Conservation (phyloP, 441 rosid genomes). For the Dalechampia spathulata region DNA sequence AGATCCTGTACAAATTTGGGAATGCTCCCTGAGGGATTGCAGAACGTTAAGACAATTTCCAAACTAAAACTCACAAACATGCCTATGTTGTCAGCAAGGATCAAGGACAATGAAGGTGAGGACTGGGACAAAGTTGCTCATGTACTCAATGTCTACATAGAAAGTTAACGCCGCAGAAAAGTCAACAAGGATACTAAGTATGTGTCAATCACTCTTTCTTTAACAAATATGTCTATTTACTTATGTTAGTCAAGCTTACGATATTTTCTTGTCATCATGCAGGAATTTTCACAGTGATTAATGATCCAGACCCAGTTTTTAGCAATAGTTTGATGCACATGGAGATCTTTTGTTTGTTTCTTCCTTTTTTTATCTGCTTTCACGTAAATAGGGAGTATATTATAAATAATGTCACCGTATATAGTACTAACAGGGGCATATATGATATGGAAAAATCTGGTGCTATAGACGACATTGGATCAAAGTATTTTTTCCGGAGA, state of each 20-base stretch:
- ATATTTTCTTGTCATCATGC: conserved; percentile 3
- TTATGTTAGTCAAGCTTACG: not conserved
- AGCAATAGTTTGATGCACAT: not conserved
- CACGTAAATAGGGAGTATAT: conserved; percentile 1
- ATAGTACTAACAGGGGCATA: conserved; percentile 4
- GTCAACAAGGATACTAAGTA: not conserved
- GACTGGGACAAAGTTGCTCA: conserved; percentile 17
- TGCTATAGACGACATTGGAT: not conserved
- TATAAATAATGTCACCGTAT: not conserved
- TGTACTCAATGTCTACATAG: conserved; percentile 8
- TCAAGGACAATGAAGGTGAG: conserved; percentile 6
- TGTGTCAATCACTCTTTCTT: not conserved
- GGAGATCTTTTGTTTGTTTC: not conserved
- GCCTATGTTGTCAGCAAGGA: conserved; percentile 8
- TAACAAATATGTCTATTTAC: not conserved
- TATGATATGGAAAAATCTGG: conserved; percentile 2
- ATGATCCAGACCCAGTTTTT: not conserved
- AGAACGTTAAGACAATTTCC: conserved; percentile 1
- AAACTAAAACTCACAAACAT: conserved; percentile 10
- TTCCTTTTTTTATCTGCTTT: not conserved
- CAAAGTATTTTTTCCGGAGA: not conserved
- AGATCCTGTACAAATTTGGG: conserved; percentile 9
- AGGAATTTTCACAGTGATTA: not conserved
- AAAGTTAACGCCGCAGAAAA: not conserved
- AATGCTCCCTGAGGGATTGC: conserved; percentile 19